Conservation (phyloP, 768 basidiomycete species). For the Auricularia heimuer region DNA sequence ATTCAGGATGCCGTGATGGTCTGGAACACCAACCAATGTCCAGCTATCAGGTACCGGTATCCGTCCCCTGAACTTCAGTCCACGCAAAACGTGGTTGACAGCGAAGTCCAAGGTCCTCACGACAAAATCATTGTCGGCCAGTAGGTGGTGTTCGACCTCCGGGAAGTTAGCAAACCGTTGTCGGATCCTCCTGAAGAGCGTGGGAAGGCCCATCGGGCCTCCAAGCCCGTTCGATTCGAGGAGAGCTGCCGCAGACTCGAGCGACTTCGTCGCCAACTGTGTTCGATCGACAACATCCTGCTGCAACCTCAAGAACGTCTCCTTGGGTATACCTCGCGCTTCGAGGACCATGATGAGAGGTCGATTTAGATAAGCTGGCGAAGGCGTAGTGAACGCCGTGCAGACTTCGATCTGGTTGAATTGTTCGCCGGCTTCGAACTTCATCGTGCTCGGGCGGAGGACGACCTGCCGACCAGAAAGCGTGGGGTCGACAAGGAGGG, state of each 20-base stretch:
- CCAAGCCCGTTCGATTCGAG: constrained; percentile 52
- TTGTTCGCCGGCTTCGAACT: constrained; percentile 41
- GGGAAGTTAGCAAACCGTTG: constrained; percentile 15
- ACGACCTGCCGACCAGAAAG: constrained; percentile 40
- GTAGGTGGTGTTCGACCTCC: constrained; percentile 6
- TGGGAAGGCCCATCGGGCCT: constrained; percentile 40
- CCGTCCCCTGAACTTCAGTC: constrained; percentile 53
- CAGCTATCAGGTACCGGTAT: constrained; percentile 56
- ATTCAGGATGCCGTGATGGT: constrained; percentile 43
- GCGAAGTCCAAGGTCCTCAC: constrained; percentile 41
- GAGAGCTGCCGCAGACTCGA: constrained; percentile 36
- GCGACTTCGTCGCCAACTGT: constrained; percentile 29
- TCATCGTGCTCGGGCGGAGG: constrained; percentile 55
- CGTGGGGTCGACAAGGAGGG: constrained; percentile 47
- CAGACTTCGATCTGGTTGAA: constrained; percentile 49
- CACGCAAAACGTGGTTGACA: constrained; percentile 52
- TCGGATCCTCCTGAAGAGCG: constrained; percentile 21
- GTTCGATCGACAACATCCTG: constrained; percentile 41
- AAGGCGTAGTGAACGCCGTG: constrained; percentile 49
- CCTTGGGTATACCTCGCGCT: constrained; percentile 46
- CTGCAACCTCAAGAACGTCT: constrained; percentile 46
- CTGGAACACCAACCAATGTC: constrained; percentile 66
- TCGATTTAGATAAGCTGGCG: constrained; percentile 47
- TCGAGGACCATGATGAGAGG: constrained; percentile 60
- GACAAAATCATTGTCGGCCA: constrained; percentile 36